phyloP scores from a whole-genome alignment of 495 filamentous ascomycete species.

The Neurospora sp. region DNA sequence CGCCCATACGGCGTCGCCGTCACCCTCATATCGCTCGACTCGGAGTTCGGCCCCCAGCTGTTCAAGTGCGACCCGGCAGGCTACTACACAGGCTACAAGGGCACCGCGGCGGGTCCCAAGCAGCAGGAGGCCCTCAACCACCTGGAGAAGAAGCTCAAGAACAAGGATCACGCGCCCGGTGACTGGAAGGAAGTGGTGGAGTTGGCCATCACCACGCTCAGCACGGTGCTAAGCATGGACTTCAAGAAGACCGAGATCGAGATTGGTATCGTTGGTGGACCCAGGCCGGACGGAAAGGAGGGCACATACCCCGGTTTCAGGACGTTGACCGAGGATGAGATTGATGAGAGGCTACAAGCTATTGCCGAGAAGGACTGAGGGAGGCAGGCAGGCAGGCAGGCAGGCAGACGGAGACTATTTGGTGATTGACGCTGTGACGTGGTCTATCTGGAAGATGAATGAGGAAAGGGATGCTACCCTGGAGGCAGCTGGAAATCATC shows the following conservation, averaged over 20 bases:
- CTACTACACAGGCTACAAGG: constrained; percentile 97
- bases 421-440: background rate
- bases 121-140: constrained; percentile 96
- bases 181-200: constrained; percentile 98
- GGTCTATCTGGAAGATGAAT: constrained; percentile 5
- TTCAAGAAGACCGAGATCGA: constrained; percentile 99
- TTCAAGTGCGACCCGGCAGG: constrained; percentile 98
- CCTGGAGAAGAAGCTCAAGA: constrained; percentile 99
- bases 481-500: background rate
- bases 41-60: constrained; percentile 87
- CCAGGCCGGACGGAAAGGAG: constrained; percentile 66
- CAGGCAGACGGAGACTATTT: background rate
- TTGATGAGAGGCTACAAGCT: constrained; percentile 93
- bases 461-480: constrained; percentile 9
- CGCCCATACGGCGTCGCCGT: constrained; percentile 90
- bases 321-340: constrained; percentile 90
- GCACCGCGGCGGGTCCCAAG: constrained; percentile 91
- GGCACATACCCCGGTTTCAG: constrained; percentile 70
- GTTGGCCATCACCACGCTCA: constrained; percentile 85
- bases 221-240: constrained; percentile 93
- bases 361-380: constrained; percentile 94
- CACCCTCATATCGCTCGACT: constrained; percentile 87
- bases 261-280: constrained; percentile 89
- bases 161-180: constrained; percentile 89
- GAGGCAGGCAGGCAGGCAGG: background rate